Evolutionary conservation across 2,329 filamentous ascomycete species (phyloP), one percentile per base, ranked within the genome.

Genomic region (Ascocoryne sarcoides): DNA sequence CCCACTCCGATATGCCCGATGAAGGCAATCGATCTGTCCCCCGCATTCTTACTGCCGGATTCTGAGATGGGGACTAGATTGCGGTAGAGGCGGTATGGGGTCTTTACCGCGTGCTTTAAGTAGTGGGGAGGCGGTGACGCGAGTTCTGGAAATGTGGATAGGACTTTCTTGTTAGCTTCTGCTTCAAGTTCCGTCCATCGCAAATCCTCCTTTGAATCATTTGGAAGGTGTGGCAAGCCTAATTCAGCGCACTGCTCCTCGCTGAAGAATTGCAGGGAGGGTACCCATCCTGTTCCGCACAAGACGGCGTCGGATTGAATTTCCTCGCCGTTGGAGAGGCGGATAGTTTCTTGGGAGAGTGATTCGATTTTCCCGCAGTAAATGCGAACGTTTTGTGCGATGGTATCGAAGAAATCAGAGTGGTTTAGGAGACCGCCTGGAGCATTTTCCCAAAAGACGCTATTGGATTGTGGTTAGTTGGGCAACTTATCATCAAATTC

Each of bases 361-460:
- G 31, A 36, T 19, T 46, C 40, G 32, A 58, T 42, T 28, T 49
- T 43, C 8, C 37, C 50, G 16, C 40, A 42, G 37, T 54, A 41
- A 23, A 53, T 44, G 8, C 44, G 30, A 16, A 55, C 50, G 10
- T 54, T 49, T 10, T 53, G 45, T 15, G 54, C 48, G 20, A 57
- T 47, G 5, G 47, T 48, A 29, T 53, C 41, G 39, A 48, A 56
- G 42, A 58, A 56, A 37, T 56, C 53, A 15, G 46, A 40, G 30
- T 56, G 54, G 36, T 58, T 50, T 14, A 51, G 47, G 17, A 53
- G 48, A 30, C 55, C 55, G 14, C 49, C 50, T 3, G 54, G 53
- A 18, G 49, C 44, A 36, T 54, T 56, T 36, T 51, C 49, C 54
- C 52, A 56, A 28, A 57, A 55, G 4, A 56, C 52, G 14, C 51